Evolutionary conservation across 2,329 filamentous ascomycete genomes (phyloP).

Genomic region (Hortaea werneckii): DNA sequence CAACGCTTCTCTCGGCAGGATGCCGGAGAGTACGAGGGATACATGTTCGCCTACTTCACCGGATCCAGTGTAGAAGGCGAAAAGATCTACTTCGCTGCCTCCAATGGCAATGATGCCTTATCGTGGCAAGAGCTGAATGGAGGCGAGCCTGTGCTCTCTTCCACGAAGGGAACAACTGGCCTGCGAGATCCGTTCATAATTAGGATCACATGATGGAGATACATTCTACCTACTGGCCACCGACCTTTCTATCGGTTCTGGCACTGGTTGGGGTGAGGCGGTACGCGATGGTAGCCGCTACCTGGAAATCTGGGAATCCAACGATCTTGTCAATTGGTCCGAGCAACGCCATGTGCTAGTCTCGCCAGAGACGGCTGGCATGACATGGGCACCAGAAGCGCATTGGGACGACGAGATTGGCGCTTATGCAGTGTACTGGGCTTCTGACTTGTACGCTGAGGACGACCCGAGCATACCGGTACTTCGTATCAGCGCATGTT

Average conservation of each 20-base stretch:
- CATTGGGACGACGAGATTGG: slow-evolving; percentile 38
- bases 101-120: slow-evolving; percentile 43
- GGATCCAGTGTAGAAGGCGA: slow-evolving; percentile 36
- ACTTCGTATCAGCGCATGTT: slow-evolving; percentile 44
- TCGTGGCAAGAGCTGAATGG: slow-evolving; percentile 42
- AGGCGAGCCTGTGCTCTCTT: slow-evolving; percentile 38
- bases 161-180: slow-evolving; percentile 39
- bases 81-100: slow-evolving; percentile 44
- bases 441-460: slow-evolving; percentile 35
- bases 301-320: slow-evolving; percentile 45
- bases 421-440: slow-evolving; percentile 39
- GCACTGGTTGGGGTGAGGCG: slow-evolving; percentile 42
- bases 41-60: slow-evolving; percentile 45
- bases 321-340: slow-evolving; percentile 42
- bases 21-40: slow-evolving; percentile 25
- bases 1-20: neutral
- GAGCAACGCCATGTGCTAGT: slow-evolving; percentile 41
- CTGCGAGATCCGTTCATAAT: slow-evolving; percentile 46
- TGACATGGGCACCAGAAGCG: slow-evolving; percentile 46
- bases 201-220: slow-evolving; percentile 41
- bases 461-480: slow-evolving; percentile 33
- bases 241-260: slow-evolving; percentile 44
- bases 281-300: slow-evolving; percentile 41
- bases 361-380: slow-evolving; percentile 41
- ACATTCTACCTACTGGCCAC: slow-evolving; percentile 45